Evolutionary conservation across 2,329 filamentous ascomycete species (phyloP).

Genomic region (Anthostomella pinea): DNA sequence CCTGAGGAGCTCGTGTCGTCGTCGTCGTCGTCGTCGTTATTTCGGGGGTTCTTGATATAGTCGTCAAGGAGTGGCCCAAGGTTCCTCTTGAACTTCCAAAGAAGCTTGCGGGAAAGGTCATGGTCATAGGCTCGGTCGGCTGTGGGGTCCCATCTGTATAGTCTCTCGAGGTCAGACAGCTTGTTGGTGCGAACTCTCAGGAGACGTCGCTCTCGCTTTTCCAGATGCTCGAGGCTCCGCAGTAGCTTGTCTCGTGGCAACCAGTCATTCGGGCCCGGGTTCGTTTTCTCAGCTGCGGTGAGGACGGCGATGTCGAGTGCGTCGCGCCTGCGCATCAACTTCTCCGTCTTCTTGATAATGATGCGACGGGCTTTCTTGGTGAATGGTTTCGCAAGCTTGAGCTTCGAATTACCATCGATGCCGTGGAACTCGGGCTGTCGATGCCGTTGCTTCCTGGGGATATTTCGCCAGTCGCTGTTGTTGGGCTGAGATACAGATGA

Average conservation of each 20-base stretch:
- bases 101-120: conserved; percentile 15
- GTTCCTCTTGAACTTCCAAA: conserved; percentile 19
- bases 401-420: conserved; percentile 1
- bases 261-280: conserved; percentile 9
- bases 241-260: conserved; percentile 13
- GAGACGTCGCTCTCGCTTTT: conserved; percentile 14
- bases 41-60: not conserved
- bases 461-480: conserved; percentile 2
- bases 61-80: conserved; percentile 16
- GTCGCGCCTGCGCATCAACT: conserved; percentile 19
- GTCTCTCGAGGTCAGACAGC: conserved; percentile 12
- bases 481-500: not conserved
- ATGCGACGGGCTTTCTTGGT: conserved; percentile 10
- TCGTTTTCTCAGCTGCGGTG: conserved; percentile 7
- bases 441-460: conserved; percentile 3
- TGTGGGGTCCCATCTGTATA: conserved; percentile 14
- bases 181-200: conserved; percentile 7
- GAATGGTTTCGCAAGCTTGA: conserved; percentile 13
- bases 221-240: conserved; percentile 9
- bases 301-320: conserved; percentile 18
- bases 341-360: conserved; percentile 12
- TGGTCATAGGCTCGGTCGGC: conserved; percentile 13
- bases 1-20: not conserved
- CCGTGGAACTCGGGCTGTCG: not conserved
- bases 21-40: not conserved